Conservation (phyloP, 2,329 filamentous ascomycete genomes). For the Triangularia verruculosa region DNA sequence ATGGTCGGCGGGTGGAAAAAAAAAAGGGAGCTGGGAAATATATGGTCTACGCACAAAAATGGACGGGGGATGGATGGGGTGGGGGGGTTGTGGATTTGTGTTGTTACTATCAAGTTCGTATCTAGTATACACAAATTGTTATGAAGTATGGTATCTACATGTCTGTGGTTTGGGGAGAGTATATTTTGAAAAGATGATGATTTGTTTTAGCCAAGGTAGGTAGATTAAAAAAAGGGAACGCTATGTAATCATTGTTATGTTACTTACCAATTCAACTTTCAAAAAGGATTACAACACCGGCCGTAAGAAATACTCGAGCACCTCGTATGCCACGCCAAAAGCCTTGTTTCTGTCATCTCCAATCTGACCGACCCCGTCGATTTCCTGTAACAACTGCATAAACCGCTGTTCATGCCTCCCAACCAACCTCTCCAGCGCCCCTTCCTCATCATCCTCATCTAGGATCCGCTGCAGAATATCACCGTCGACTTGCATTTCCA, state of each 20-base stretch:
- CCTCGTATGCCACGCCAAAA: conserved; percentile 50
- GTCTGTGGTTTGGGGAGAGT: too few species aligned
- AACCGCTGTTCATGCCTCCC: conserved; percentile 39
- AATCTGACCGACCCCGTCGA: conserved; percentile 43
- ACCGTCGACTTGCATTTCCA: conserved; percentile 63
- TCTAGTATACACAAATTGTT: background rate
- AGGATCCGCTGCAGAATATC: conserved; percentile 59
- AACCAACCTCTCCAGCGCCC: conserved; percentile 43
- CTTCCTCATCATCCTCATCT: conserved; percentile 35
- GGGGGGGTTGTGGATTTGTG: background rate
- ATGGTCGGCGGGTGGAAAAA: too few species aligned
- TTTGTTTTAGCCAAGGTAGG: too few species aligned
- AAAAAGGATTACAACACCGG: conserved; percentile 43
- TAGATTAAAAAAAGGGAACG: too few species aligned
- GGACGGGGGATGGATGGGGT: too few species aligned
- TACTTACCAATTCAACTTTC: too few species aligned
- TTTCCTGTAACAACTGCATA: conserved; percentile 45
- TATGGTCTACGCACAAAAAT: background rate
- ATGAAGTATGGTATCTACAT: background rate
- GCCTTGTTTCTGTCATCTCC: conserved; percentile 34
- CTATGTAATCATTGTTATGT: background rate
- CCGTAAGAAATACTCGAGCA: conserved; percentile 52
- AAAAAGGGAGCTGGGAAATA: background rate
- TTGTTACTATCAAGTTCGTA: background rate
- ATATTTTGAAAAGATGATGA: too few species aligned